Percentiles rank a stretch among this genome's conserved stretches.
Evolutionary conservation across 2,329 filamentous ascomycete species (phyloP).

Genomic region (Colletotrichum noveboracense): DNA sequence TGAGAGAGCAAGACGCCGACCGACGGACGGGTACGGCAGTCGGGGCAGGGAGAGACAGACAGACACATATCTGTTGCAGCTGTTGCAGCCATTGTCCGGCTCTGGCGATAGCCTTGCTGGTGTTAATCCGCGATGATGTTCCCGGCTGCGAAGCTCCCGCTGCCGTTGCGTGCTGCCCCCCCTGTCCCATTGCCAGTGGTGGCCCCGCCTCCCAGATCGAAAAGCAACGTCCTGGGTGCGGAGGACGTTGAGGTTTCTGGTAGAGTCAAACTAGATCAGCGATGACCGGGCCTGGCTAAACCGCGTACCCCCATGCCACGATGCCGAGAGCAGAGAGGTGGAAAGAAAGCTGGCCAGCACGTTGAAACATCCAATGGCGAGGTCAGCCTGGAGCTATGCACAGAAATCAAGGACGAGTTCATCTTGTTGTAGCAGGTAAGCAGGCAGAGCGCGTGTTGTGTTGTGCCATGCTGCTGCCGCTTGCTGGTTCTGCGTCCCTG

Average conservation of each 20-base stretch:
- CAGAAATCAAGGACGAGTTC: neutral
- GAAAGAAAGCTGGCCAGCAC: neutral
- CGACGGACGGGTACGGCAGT: neutral
- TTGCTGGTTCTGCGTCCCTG: neutral
- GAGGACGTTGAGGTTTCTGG: conserved; percentile 18
- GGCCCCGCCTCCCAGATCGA: neutral
- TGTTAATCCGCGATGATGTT: neutral
- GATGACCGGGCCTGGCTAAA: conserved; percentile 1
- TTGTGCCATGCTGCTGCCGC: neutral
- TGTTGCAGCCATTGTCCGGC: neutral
- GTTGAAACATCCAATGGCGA: conserved; percentile 12
- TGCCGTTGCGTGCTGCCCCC: conserved; percentile 4
- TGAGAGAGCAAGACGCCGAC: neutral
- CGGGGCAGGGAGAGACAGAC: neutral
- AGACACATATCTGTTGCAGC: neutral
- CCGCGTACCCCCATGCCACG: neutral
- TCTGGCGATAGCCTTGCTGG: neutral
- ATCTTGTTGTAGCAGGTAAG: neutral
- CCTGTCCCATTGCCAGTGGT: neutral
- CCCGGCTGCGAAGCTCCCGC: neutral
- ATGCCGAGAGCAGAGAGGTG: conserved; percentile 3
- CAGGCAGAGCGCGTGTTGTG: neutral
- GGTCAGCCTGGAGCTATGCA: neutral
- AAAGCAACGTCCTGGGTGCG: neutral
- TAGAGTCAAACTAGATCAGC: conserved; percentile 8